phyloP scores from a whole-genome alignment of 495 filamentous ascomycete genomes.

The Penicillium longicatenatum region DNA sequence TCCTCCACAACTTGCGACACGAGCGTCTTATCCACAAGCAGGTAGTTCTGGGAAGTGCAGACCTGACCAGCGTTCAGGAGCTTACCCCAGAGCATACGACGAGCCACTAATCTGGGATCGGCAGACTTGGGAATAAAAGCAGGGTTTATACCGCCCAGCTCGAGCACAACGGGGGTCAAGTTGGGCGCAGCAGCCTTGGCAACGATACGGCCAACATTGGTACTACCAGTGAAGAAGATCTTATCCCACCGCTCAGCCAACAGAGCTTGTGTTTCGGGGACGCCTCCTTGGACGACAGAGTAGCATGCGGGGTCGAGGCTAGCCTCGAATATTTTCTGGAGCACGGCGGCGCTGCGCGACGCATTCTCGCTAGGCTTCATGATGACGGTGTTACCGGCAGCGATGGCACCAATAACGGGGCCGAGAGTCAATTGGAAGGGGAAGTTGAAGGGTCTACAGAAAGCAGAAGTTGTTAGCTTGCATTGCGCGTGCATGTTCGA shows the following conservation, averaged over 20 bases:
- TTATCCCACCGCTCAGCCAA: slow-evolving; percentile 94
- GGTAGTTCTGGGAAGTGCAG: slow-evolving; percentile 88
- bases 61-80: slow-evolving; percentile 81
- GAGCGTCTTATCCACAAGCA: slow-evolving; percentile 74
- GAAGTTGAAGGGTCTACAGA: slow-evolving; percentile 78
- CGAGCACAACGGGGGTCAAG: slow-evolving; percentile 83
- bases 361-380: slow-evolving; percentile 89
- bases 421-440: slow-evolving; percentile 78
- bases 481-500: not conserved
- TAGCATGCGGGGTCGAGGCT: slow-evolving; percentile 79
- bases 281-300: slow-evolving; percentile 73
- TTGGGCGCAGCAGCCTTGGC: slow-evolving; percentile 90
- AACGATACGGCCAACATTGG: slow-evolving; percentile 79
- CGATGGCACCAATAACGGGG: slow-evolving; percentile 86
- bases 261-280: slow-evolving; percentile 78
- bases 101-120: slow-evolving; percentile 78
- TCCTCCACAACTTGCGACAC: slow-evolving; percentile 71
- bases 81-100: slow-evolving; percentile 87
- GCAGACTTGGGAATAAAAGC: slow-evolving; percentile 84
- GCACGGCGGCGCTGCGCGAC: slow-evolving; percentile 69
- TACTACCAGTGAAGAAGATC: slow-evolving; percentile 91
- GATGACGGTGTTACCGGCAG: slow-evolving; percentile 84
- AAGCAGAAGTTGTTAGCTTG: slow-evolving; percentile 16
- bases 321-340: slow-evolving; percentile 74
- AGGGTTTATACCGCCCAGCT: slow-evolving; percentile 90